These are phyloP conservation scores for Clausena lansium DNA, from an alignment of 345 rosid genomes.

Conservation along the genomic window DNA sequence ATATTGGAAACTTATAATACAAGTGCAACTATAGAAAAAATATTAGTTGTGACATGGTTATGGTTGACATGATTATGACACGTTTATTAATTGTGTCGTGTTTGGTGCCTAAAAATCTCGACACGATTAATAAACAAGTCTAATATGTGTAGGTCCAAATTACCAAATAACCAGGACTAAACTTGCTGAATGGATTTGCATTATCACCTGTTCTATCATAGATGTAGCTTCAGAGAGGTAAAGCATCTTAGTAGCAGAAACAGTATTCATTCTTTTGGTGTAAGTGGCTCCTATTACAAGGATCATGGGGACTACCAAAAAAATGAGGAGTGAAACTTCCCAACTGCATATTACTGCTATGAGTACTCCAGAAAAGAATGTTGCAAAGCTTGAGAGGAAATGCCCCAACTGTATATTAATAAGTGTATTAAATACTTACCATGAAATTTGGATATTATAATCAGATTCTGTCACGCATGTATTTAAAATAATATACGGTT, in stretches of 20 bases:
- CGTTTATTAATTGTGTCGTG: no score
- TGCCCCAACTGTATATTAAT: constrained; percentile 49
- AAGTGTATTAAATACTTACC: no score
- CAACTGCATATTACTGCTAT: constrained; percentile 56
- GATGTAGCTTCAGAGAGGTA: constrained; percentile 53
- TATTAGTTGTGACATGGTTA: no score
- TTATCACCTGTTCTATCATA: constrained; percentile 53
- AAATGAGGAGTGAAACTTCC: constrained; percentile 54
- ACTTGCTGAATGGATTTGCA: background rate
- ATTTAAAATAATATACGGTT: no score
- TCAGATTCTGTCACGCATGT: no score
- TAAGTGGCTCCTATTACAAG: constrained; percentile 58
- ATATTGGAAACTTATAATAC: no score
- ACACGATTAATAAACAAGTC: no score
- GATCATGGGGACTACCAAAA: constrained; percentile 51
- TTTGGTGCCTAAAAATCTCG: no score
- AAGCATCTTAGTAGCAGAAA: constrained; percentile 43
- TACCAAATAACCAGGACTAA: background rate
- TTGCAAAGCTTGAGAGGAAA: constrained; percentile 53
- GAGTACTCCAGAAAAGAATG: constrained; percentile 51
- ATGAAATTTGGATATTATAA: no score
- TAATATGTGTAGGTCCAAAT: no score
- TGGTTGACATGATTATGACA: no score
- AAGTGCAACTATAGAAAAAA: background rate
- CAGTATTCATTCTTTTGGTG: constrained; percentile 48